Evolutionary conservation across 495 filamentous ascomycete species (phyloP).

Genomic region (Penicillium tannophilum): DNA sequence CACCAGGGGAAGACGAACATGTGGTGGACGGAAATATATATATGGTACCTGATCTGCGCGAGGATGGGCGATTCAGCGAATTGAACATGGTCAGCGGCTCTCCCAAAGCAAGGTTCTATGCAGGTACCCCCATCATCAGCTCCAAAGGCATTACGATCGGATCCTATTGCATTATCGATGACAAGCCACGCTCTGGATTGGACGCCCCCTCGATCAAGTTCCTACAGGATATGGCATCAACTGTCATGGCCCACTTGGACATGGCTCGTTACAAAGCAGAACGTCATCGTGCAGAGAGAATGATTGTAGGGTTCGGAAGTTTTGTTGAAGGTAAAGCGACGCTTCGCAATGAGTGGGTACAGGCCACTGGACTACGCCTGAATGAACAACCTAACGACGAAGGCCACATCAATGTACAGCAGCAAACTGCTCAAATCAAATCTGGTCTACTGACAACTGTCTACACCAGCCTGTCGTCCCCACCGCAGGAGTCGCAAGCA

Average conservation of each 20-base stretch:
- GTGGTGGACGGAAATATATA: not conserved
- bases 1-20: no score
- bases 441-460: no score
- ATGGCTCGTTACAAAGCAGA: constrained; percentile 6
- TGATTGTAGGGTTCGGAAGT: constrained; percentile 35
- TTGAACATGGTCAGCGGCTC: not conserved
- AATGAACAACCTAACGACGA: no score
- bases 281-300: constrained; percentile 21
- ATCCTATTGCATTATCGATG: constrained; percentile 58
- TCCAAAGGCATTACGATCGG: constrained; percentile 61
- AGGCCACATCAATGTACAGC: no score
- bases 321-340: constrained; percentile 33
- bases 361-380: no score
- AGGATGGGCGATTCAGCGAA: constrained; percentile 23
- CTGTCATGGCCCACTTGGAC: constrained; percentile 31
- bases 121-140: constrained; percentile 59
- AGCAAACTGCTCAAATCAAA: no score
- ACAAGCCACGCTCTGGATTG: constrained; percentile 32
- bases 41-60: constrained; percentile 11
- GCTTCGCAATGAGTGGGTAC: constrained; percentile 26
- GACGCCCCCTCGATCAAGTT: constrained; percentile 24
- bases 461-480: no score
- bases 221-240: constrained; percentile 34
- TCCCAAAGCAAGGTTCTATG: constrained; percentile 52
- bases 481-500: no score